A percentile compares a stretch with the other conserved stretches of the same genome.
Evolutionary conservation across 2,329 filamentous ascomycete species (phyloP).

Genomic region (Aureobasidium sp.): DNA sequence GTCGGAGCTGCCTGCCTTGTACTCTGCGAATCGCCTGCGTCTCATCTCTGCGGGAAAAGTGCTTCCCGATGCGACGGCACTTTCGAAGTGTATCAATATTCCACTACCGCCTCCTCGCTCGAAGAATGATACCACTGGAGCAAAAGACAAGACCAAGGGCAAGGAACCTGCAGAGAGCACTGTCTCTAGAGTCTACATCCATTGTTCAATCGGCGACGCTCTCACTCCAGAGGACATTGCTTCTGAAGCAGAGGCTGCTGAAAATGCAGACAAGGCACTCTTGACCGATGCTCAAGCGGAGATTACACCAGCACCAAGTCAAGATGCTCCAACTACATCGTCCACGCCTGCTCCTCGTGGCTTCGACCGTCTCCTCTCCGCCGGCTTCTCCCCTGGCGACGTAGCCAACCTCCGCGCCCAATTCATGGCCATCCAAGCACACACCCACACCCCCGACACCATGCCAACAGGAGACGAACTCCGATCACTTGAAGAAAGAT

Average conservation of each 20-base stretch:
- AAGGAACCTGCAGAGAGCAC: conserved; percentile 65
- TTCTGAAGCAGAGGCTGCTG: conserved; percentile 62
- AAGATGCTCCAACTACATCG: conserved; percentile 33
- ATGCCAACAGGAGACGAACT: conserved; percentile 85
- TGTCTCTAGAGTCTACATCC: conserved; percentile 79
- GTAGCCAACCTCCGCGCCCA: conserved; percentile 88
- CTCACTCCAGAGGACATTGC: conserved; percentile 75
- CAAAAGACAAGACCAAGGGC: conserved; percentile 62
- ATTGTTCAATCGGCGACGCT: conserved; percentile 87
- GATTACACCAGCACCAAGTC: not conserved
- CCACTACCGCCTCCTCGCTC: conserved; percentile 59
- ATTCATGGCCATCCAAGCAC: conserved; percentile 86
- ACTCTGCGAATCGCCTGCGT: conserved; percentile 77
- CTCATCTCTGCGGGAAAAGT: conserved; percentile 93
- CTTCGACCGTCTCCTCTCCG: conserved; percentile 85
- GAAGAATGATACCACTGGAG: conserved; percentile 33
- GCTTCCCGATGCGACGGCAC: conserved; percentile 75
- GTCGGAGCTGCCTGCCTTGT: conserved; percentile 66
- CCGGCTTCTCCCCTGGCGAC: conserved; percentile 86
- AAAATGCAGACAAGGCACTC: conserved; percentile 43
- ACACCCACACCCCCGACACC: conserved; percentile 86
- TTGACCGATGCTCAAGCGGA: conserved; percentile 38
- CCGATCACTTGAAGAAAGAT: conserved; percentile 84
- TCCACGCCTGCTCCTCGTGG: conserved; percentile 73
- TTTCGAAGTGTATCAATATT: conserved; percentile 74